Percentiles rank a stretch among this genome's conserved stretches.
Evolutionary conservation across 306 rosid genomes (phyloP).

Genomic region (Trifolium fragiferum): DNA sequence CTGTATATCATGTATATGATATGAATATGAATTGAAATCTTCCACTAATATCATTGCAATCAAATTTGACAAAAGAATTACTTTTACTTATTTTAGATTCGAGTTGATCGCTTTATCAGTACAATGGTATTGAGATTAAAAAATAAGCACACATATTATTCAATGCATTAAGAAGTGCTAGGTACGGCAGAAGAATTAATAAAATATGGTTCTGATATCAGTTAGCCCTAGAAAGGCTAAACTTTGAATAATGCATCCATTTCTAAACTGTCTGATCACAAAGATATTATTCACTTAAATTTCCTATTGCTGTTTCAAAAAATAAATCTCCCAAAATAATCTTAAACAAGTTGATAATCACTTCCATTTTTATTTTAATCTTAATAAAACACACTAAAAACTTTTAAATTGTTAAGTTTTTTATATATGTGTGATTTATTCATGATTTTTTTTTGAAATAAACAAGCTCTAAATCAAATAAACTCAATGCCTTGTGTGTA

Average conservation of each 20-base stretch:
- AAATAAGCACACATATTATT: too few species aligned
- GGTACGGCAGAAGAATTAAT: background rate
- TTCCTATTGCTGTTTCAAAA: too few species aligned
- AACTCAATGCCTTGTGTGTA: background rate
- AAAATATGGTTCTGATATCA: conserved; percentile 2
- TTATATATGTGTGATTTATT: background rate
- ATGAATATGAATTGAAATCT: conserved; percentile 15
- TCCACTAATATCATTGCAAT: conserved; percentile 3
- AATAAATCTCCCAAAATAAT: too few species aligned
- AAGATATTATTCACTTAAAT: conserved; percentile 4
- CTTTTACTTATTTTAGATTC: conserved; percentile 1
- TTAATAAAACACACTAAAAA: background rate
- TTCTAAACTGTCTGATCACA: conserved; percentile 24
- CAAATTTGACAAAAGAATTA: background rate
- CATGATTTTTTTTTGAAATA: conserved; percentile 5
- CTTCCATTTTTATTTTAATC: too few species aligned
- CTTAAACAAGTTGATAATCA: background rate
- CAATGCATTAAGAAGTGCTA: background rate
- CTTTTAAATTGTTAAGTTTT: background rate
- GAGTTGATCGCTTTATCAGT: conserved; percentile 8
- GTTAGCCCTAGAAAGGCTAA: conserved; percentile 19
- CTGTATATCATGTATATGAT: background rate
- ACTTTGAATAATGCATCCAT: conserved; percentile 5
- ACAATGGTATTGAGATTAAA: conserved; percentile 16
- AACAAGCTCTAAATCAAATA: background rate